A percentile compares a stretch with the other conserved stretches of the same genome.
Evolutionary conservation across 176 grass and related monocot genomes (phyloP).

Genomic region (Rhipidocladum racemiflorum): DNA sequence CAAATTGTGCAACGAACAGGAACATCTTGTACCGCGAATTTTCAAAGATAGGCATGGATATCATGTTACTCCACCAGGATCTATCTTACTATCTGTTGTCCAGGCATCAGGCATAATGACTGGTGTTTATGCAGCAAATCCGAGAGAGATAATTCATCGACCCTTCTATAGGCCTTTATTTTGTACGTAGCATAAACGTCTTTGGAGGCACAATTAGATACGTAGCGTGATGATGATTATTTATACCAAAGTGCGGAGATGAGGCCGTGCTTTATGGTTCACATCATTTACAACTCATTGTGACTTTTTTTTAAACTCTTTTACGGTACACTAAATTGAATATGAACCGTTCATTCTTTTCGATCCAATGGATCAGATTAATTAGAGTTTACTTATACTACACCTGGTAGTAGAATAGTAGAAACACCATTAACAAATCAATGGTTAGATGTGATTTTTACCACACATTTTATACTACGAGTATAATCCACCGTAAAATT

Average conservation of each 20-base stretch:
- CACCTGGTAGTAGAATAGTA: no score
- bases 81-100: not conserved
- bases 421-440: no score
- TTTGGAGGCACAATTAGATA: not conserved
- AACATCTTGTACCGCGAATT: no score
- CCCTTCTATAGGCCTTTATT: not conserved
- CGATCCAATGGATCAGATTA: no score
- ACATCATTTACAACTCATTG: conserved; percentile 44
- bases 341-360: no score
- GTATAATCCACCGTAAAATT: no score
- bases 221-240: not conserved
- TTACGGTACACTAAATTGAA: no score
- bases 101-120: not conserved
- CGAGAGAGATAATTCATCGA: not conserved
- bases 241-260: not conserved
- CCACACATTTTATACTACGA: no score
- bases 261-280: conserved; percentile 8
- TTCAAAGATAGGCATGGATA: not conserved
- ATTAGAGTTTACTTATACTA: no score
- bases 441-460: no score
- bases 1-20: no score
- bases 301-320: no score
- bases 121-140: not conserved
- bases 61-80: not conserved
- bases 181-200: not conserved